Evolutionary conservation across 164 flowering plant genomes (phyloP).

Genomic region (Macadamia tetraphylla): DNA sequence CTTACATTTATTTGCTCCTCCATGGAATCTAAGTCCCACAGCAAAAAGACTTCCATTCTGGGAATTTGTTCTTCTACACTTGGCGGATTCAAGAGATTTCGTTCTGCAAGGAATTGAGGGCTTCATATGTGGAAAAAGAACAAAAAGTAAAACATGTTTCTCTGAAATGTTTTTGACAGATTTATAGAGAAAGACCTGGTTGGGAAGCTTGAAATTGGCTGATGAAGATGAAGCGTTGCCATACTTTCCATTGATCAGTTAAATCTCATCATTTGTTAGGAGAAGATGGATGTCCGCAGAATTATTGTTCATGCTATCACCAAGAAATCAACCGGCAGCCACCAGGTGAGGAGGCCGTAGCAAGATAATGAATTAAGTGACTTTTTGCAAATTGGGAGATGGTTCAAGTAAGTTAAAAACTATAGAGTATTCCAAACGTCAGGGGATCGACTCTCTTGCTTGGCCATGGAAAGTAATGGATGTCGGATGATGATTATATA

Average conservation of each 20-base stretch:
- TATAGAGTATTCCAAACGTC: too few species aligned
- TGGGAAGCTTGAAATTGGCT: slow-evolving; percentile 13
- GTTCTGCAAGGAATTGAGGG: slow-evolving; percentile 22
- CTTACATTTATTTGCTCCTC: slow-evolving; percentile 11
- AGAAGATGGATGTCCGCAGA: too few species aligned
- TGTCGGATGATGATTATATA: too few species aligned
- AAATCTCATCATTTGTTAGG: neutral
- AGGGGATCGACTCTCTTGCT: too few species aligned
- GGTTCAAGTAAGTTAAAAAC: too few species aligned
- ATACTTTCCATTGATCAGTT: slow-evolving; percentile 16
- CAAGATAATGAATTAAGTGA: too few species aligned
- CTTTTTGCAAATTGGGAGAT: too few species aligned
- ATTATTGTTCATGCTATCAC: too few species aligned
- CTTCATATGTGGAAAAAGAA: neutral
- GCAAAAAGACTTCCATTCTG: neutral
- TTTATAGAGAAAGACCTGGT: slow-evolving; percentile 26
- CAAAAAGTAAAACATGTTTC: neutral
- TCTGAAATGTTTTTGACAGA: slow-evolving; percentile 9
- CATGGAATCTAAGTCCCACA: slow-evolving; percentile 9
- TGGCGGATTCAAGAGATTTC: slow-evolving; percentile 8
- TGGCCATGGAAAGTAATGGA: too few species aligned
- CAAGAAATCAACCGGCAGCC: too few species aligned
- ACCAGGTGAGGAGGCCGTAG: too few species aligned
- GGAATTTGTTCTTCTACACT: slow-evolving; percentile 9
- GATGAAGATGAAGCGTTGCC: slow-evolving; percentile 27